These are phyloP conservation scores for Pseudozyma flocculosa DNA, from an alignment of 1,284 basidiomycete species.

Conservation along the genomic window DNA sequence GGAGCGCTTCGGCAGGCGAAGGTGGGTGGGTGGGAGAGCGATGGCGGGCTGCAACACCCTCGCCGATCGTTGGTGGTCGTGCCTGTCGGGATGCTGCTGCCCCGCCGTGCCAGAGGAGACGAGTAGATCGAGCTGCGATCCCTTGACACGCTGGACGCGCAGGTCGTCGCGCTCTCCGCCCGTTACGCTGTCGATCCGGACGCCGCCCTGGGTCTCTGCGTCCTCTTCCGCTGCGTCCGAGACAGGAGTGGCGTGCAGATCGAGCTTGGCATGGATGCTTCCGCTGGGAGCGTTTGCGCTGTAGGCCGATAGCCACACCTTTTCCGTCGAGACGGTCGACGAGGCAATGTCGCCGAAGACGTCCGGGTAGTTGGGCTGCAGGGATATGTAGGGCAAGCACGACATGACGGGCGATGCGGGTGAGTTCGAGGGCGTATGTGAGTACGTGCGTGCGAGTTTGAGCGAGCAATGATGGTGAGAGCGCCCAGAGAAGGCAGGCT, in stretches of 20 bases:
- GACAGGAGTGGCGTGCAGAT: slow-evolving; percentile 5
- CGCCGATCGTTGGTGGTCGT: slow-evolving; percentile 8
- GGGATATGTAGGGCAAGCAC: slow-evolving; percentile 60
- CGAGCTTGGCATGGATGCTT: slow-evolving; percentile 31
- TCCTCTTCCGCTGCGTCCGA: background rate
- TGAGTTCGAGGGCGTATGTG: too few relatives aligned
- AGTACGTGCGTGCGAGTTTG: too few relatives aligned
- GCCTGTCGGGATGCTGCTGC: background rate
- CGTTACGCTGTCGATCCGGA: slow-evolving; percentile 19
- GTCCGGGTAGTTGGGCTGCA: slow-evolving; percentile 67
- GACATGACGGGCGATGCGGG: slow-evolving; percentile 11
- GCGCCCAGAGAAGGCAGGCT: too few relatives aligned
- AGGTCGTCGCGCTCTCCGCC: slow-evolving; percentile 16
- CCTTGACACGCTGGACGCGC: slow-evolving; percentile 12
- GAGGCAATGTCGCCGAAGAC: slow-evolving; percentile 66
- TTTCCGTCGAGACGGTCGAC: slow-evolving; percentile 65
- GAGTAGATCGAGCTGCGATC: slow-evolving; percentile 19
- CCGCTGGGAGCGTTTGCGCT: slow-evolving; percentile 32
- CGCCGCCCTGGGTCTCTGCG: slow-evolving; percentile 33
- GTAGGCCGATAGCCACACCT: slow-evolving; percentile 74
- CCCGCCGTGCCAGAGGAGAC: slow-evolving; percentile 5
- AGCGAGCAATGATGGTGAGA: too few relatives aligned
- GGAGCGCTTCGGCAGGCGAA: slow-evolving; percentile 12
- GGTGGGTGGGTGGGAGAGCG: slow-evolving; percentile 8
- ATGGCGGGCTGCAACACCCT: slow-evolving; percentile 17